Evolutionary conservation across 2,329 filamentous ascomycete genomes (phyloP).

Genomic region (Claviceps sp.): DNA sequence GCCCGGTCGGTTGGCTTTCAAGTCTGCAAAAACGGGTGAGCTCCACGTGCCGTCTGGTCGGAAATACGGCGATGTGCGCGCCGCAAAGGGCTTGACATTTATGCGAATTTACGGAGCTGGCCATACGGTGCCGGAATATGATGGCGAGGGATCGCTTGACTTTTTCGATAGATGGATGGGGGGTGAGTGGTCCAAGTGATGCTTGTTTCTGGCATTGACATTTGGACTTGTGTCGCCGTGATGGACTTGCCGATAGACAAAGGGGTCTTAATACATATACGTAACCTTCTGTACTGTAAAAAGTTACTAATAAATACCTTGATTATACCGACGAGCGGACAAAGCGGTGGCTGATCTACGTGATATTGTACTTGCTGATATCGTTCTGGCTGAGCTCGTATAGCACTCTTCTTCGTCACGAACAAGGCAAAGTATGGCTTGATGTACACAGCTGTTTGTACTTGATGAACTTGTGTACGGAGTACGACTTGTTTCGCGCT

Average conservation of each 20-base stretch:
- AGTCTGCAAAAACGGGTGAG: conserved; percentile 53
- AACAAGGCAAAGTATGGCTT: too few relatives aligned
- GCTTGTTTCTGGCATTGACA: background rate
- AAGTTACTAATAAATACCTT: too few relatives aligned
- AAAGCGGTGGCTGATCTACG: too few relatives aligned
- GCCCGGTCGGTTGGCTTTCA: conserved; percentile 71
- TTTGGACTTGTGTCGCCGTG: too few relatives aligned
- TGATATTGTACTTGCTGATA: too few relatives aligned
- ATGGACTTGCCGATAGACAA: background rate
- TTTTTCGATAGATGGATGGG: conserved; percentile 85
- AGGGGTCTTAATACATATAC: background rate
- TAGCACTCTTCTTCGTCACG: too few relatives aligned
- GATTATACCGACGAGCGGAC: too few relatives aligned
- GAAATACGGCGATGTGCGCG: conserved; percentile 65
- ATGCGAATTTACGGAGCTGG: conserved; percentile 77
- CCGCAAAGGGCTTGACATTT: conserved; percentile 84
- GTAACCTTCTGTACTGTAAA: too few relatives aligned
- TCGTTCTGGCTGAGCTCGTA: too few relatives aligned
- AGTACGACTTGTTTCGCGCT: too few relatives aligned
- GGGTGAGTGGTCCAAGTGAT: conserved; percentile 8
- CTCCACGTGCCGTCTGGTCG: conserved; percentile 42
- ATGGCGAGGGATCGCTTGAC: conserved; percentile 76
- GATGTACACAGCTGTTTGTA: too few relatives aligned
- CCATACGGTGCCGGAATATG: conserved; percentile 95
- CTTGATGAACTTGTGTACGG: too few relatives aligned